phyloP scores from a whole-genome alignment of 495 filamentous ascomycete genomes.

The Cudoniella acicularis region DNA sequence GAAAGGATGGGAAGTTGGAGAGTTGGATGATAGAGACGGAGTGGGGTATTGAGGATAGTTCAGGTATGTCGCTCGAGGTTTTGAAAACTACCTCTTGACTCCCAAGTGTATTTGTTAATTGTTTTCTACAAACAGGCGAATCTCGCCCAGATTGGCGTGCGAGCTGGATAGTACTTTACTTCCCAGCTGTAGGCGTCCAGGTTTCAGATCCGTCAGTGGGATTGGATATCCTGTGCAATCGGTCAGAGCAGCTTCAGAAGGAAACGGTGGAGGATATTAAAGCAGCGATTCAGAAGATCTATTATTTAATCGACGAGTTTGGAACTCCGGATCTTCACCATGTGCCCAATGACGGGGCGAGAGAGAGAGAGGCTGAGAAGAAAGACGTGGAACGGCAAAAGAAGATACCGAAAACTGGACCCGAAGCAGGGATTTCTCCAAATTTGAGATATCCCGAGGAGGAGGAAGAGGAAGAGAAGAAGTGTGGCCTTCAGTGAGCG shows the following conservation, averaged over 20 bases:
- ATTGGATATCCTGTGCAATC: background rate
- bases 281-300: background rate
- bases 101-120: background rate
- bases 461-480: no score
- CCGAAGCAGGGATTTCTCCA: no score
- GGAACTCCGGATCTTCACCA: background rate
- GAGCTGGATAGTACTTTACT: background rate
- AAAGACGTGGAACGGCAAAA: no score
- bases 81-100: background rate
- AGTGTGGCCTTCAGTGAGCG: no score
- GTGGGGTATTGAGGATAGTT: background rate
- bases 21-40: constrained; percentile 7
- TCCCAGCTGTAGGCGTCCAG: background rate
- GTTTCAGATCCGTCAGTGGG: background rate
- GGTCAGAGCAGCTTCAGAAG: background rate
- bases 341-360: constrained; percentile 2
- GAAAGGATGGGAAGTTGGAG: constrained; percentile 6
- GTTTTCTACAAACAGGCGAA: background rate
- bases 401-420: no score
- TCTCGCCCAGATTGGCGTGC: background rate
- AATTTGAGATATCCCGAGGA: no score
- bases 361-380: background rate
- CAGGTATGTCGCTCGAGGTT: background rate
- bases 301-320: background rate
- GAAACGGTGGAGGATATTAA: background rate